Evolutionary conservation across 495 filamentous ascomycete genomes (phyloP).

Genomic region (Corynascus novoguineensis): DNA sequence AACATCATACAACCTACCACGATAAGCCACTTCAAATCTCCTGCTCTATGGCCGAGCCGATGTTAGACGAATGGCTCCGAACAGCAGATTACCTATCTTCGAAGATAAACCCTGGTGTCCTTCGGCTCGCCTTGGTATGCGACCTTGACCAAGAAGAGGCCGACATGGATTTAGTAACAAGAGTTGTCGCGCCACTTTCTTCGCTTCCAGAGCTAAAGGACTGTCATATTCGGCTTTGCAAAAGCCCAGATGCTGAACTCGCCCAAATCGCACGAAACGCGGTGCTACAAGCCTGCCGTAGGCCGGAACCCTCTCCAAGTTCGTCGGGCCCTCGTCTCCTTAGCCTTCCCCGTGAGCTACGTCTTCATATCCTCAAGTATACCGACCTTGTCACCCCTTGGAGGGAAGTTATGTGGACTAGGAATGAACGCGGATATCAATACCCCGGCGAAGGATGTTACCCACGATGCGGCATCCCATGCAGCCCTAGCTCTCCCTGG

Average conservation of each 20-base stretch:
- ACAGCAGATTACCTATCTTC: background rate
- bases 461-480: background rate
- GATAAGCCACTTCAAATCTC: background rate
- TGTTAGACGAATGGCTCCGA: background rate
- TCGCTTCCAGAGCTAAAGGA: background rate
- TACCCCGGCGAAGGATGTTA: background rate
- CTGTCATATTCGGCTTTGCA: background rate
- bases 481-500: background rate
- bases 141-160: background rate
- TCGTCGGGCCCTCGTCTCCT: background rate
- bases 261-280: background rate
- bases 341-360: constrained; percentile 1
- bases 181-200: background rate
- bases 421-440: background rate
- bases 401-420: constrained; percentile 4
- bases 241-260: background rate
- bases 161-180: background rate
- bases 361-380: background rate
- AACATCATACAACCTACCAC: background rate
- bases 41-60: background rate
- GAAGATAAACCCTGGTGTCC: background rate
- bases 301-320: background rate
- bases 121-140: background rate
- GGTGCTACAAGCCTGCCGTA: background rate
- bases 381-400: constrained; percentile 1